Evolutionary conservation across 108 stramenopile species (phyloP).

Genomic region (Licmophora abbreviata): DNA sequence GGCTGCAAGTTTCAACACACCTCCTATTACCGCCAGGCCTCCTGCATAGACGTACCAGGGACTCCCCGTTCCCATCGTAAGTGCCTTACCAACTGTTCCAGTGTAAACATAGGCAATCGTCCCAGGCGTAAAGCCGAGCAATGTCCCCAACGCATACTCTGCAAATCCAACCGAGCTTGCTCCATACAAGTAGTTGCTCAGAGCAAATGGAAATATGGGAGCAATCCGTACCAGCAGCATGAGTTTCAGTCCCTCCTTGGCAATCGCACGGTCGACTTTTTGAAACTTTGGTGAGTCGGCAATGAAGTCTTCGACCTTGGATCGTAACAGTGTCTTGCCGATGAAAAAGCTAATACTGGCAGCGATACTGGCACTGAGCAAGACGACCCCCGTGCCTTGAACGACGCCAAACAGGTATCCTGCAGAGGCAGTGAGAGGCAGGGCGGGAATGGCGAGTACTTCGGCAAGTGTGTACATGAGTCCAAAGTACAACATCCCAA

Average conservation of each 20-base stretch:
- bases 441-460: constrained; percentile 76
- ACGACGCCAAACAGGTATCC: constrained; percentile 84
- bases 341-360: constrained; percentile 68
- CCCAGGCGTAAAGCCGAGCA: constrained; percentile 75
- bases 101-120: constrained; percentile 77
- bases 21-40: constrained; percentile 34
- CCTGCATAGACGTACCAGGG: constrained; percentile 74
- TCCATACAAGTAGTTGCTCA: constrained; percentile 89
- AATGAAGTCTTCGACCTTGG: constrained; percentile 51
- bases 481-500: constrained; percentile 29
- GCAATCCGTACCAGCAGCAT: constrained; percentile 78
- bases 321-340: constrained; percentile 65
- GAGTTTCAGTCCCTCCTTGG: constrained; percentile 82
- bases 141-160: constrained; percentile 58
- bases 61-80: constrained; percentile 25
- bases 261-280: constrained; percentile 79
- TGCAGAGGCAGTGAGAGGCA: constrained; percentile 75
- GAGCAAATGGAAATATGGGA: constrained; percentile 87
- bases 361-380: constrained; percentile 59
- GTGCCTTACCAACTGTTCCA: constrained; percentile 56
- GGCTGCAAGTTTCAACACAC: constrained; percentile 45
- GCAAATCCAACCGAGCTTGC: constrained; percentile 60
- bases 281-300: constrained; percentile 59
- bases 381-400: constrained; percentile 65
- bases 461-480: constrained; percentile 60